Conservation (phyloP, 305 asterid species). For the Euphrasia arctica region DNA sequence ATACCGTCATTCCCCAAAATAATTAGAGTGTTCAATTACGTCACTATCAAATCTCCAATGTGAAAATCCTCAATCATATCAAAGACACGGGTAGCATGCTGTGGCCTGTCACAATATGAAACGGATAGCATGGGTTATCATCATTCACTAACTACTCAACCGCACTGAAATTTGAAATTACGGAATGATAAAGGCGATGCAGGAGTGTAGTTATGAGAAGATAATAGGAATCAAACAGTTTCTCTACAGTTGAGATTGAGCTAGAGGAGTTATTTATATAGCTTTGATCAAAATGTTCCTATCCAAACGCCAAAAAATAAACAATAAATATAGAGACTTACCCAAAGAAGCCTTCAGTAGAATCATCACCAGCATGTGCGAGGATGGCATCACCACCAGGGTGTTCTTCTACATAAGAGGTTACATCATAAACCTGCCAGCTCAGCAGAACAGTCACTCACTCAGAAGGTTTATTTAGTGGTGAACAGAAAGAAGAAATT, state of each 20-base stretch:
- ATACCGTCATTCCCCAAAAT: constrained; percentile 4
- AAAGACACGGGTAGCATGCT: constrained; percentile 82
- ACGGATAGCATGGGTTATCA: constrained; percentile 15
- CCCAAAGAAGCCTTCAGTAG: constrained; percentile 91
- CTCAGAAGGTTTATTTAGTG: constrained; percentile 3
- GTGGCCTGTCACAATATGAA: constrained; percentile 58
- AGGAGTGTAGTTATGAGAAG: neutral
- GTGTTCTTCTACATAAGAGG: constrained; percentile 92
- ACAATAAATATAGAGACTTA: constrained; percentile 27
- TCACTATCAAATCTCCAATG: constrained; percentile 53
- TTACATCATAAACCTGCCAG: constrained; percentile 81
- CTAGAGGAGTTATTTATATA: neutral
- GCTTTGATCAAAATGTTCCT: neutral
- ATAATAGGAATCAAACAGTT: neutral
- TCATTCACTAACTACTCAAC: constrained; percentile 16
- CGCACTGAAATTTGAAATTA: constrained; percentile 1
- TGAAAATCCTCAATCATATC: constrained; percentile 84
- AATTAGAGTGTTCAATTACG: constrained; percentile 26
- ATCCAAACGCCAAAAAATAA: neutral
- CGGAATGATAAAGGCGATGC: neutral
- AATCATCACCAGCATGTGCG: constrained; percentile 84
- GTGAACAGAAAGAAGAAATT: constrained; percentile 1
- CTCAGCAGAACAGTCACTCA: constrained; percentile 1
- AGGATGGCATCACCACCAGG: constrained; percentile 98
- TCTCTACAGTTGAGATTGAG: neutral